phyloP scores from a whole-genome alignment of 768 basidiomycete genomes.

The Inosperma sp. region DNA sequence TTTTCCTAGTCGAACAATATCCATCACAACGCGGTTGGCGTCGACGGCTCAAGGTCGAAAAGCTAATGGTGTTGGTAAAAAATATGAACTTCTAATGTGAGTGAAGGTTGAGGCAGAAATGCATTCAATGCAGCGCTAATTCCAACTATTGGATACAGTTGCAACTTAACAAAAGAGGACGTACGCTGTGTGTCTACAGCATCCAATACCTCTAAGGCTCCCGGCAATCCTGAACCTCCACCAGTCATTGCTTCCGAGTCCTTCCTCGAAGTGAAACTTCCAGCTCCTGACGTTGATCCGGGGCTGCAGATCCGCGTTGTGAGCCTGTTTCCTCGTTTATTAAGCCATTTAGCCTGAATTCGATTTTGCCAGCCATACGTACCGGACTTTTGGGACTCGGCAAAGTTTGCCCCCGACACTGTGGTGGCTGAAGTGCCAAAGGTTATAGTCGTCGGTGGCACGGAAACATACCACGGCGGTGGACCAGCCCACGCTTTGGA shows the following conservation, averaged over 20 bases:
- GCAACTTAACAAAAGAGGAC: slow-evolving; percentile 3
- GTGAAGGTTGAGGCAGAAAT: background rate
- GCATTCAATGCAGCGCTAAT: slow-evolving; percentile 2
- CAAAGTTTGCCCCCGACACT: slow-evolving; percentile 13
- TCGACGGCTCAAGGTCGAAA: background rate
- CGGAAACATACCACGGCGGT: slow-evolving; percentile 33
- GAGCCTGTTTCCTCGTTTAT: slow-evolving; percentile 27
- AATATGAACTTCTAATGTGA: background rate
- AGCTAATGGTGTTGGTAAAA: background rate
- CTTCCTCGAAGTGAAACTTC: slow-evolving; percentile 51
- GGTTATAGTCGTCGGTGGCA: slow-evolving; percentile 41
- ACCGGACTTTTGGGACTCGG: slow-evolving; percentile 44
- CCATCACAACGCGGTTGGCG: background rate
- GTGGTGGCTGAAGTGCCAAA: slow-evolving; percentile 35
- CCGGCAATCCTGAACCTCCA: slow-evolving; percentile 31
- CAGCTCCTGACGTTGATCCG: slow-evolving; percentile 44
- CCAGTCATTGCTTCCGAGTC: slow-evolving; percentile 28
- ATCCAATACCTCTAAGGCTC: slow-evolving; percentile 19
- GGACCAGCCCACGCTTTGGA: slow-evolving; percentile 36
- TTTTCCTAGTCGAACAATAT: background rate
- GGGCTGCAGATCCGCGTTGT: slow-evolving; percentile 55
- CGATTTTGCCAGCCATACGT: slow-evolving; percentile 39
- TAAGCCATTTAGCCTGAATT: slow-evolving; percentile 16
- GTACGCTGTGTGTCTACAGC: slow-evolving; percentile 4
- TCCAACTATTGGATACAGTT: background rate